Percentiles rank a stretch among this genome's conserved stretches.
These are phyloP conservation scores for Salvia splendens DNA, from an alignment of 257 asterid species.

Conservation along the genomic window DNA sequence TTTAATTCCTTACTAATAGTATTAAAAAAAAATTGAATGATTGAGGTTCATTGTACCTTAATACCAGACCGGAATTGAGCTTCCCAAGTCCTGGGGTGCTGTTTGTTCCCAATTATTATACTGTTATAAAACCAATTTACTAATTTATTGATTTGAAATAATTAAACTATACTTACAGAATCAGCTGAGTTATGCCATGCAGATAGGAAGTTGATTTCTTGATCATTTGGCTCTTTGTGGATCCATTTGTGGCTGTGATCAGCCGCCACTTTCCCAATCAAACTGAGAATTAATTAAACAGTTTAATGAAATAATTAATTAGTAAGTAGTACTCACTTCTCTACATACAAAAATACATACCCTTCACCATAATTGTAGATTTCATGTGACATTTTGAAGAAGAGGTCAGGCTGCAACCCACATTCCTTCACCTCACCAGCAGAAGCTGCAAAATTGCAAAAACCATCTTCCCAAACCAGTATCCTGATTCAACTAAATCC, in stretches of 20 bases:
- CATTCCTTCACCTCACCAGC: constrained; percentile 58
- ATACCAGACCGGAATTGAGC: constrained; percentile 97
- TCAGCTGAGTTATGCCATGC: constrained; percentile 99
- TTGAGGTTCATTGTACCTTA: constrained; percentile 50
- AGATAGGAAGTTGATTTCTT: constrained; percentile 93
- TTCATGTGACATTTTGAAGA: constrained; percentile 99
- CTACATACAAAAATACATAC: constrained; percentile 38
- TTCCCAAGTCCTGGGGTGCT: constrained; percentile 99
- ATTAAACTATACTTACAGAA: constrained; percentile 52
- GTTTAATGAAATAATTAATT: background rate
- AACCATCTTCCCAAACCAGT: constrained; percentile 99
- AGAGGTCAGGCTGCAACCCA: constrained; percentile 91
- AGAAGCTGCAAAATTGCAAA: constrained; percentile 93
- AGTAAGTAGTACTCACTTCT: no score
- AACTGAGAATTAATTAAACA: constrained; percentile 36
- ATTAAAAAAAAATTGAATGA: background rate
- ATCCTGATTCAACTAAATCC: constrained; percentile 51
- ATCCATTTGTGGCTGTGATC: constrained; percentile 99
- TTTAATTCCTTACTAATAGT: background rate
- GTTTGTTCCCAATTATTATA: constrained; percentile 26
- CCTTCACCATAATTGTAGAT: constrained; percentile 99
- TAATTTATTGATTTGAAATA: background rate
- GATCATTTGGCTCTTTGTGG: constrained; percentile 88
- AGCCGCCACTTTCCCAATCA: constrained; percentile 98
- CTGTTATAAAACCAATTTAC: constrained; percentile 9